Percentiles rank a stretch among this genome's conserved stretches.
Evolutionary conservation across 2,329 filamentous ascomycete genomes (phyloP).

Genomic region (Bisporella sp.): DNA sequence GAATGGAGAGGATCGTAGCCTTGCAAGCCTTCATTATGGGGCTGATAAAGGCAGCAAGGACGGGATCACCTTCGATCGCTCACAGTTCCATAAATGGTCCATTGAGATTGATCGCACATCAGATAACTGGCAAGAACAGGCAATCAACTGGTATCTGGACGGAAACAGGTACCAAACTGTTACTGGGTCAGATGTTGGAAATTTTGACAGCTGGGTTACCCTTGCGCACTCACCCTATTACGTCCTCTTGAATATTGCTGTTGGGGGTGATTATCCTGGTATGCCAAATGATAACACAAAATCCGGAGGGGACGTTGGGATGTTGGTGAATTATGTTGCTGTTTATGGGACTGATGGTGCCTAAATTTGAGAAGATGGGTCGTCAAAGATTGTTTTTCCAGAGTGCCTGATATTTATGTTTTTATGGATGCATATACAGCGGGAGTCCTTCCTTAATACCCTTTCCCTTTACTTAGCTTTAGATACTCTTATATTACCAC

Average conservation of each 20-base stretch:
- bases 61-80: constrained; percentile 27
- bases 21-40: constrained; percentile 32
- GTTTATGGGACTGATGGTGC: constrained; percentile 10
- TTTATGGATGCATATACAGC: no score
- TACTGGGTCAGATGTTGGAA: constrained; percentile 21
- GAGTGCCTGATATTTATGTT: no score
- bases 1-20: constrained; percentile 34
- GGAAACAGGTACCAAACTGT: constrained; percentile 23
- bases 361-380: no score
- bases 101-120: constrained; percentile 18
- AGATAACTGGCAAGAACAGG: constrained; percentile 23
- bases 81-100: constrained; percentile 28
- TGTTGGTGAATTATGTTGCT: constrained; percentile 36
- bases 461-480: no score
- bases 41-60: constrained; percentile 17
- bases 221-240: constrained; percentile 28
- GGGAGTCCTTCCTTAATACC: no score
- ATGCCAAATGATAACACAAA: constrained; percentile 29
- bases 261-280: constrained; percentile 29
- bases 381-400: no score
- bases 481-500: no score
- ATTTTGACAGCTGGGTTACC: constrained; percentile 24
- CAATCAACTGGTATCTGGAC: constrained; percentile 31
- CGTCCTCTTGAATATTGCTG: constrained; percentile 33
- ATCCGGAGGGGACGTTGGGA: constrained; percentile 26